phyloP scores from a whole-genome alignment of 352 stramenopile species.

The Globisporangium paroecandrum region DNA sequence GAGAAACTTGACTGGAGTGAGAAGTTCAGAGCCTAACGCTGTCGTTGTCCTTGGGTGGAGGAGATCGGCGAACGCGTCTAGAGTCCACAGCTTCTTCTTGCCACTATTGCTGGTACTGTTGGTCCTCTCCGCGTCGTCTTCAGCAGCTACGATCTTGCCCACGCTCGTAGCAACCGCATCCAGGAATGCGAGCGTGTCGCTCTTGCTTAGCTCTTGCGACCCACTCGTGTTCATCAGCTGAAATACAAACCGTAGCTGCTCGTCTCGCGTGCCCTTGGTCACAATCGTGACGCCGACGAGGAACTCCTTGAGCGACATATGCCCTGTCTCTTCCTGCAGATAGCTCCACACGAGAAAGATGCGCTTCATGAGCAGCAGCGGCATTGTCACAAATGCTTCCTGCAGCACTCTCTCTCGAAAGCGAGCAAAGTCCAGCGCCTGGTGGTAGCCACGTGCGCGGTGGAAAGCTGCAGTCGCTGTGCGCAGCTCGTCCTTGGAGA shows the following conservation, averaged over 20 bases:
- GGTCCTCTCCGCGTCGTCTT: neutral
- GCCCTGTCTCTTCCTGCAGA: conserved; percentile 13
- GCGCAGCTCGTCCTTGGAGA: conserved; percentile 27
- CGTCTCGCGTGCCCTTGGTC: conserved; percentile 34
- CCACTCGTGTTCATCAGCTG: conserved; percentile 28
- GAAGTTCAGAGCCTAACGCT: neutral
- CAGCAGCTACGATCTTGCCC: conserved; percentile 23
- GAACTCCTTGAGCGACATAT: conserved; percentile 39
- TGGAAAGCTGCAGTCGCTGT: conserved; percentile 34
- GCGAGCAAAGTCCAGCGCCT: conserved; percentile 24
- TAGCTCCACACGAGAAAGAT: conserved; percentile 40
- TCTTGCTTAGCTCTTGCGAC: conserved; percentile 19
- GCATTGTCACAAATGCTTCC: conserved; percentile 34
- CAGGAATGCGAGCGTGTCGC: conserved; percentile 29
- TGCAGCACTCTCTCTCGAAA: conserved; percentile 39
- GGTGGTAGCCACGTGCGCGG: conserved; percentile 33
- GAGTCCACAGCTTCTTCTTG: conserved; percentile 11
- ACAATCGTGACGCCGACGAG: conserved; percentile 26
- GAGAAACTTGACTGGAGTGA: conserved; percentile 24
- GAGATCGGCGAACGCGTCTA: conserved; percentile 17
- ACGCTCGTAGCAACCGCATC: conserved; percentile 6
- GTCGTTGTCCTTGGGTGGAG: conserved; percentile 18
- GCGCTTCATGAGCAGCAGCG: conserved; percentile 24
- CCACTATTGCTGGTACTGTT: neutral
- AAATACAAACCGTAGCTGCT: conserved; percentile 44